Conservation (phyloP, 2,329 filamentous ascomycete species). For the Capronia americana region DNA sequence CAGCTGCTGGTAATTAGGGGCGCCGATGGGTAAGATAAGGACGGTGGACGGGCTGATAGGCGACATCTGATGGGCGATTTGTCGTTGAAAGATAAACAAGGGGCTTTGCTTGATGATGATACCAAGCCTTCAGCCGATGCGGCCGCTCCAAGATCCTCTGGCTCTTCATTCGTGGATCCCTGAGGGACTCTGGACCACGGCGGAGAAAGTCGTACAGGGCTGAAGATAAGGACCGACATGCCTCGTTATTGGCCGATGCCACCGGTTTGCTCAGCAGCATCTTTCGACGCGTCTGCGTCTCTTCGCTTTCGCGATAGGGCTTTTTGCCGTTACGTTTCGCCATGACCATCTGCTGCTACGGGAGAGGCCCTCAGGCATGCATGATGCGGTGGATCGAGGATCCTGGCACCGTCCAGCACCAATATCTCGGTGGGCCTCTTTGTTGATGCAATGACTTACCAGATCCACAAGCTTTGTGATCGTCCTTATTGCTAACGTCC, state of each 20-base stretch:
- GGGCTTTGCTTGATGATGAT: background rate
- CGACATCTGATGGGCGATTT: background rate
- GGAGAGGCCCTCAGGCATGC: background rate
- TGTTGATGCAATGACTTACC: background rate
- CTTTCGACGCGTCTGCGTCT: background rate
- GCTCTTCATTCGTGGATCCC: background rate
- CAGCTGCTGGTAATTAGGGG: background rate
- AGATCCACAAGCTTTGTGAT: background rate
- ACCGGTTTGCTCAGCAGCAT: background rate
- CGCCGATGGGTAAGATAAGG: background rate
- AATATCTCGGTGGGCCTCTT: background rate
- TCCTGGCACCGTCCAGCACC: background rate
- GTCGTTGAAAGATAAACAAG: background rate
- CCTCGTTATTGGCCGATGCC: conserved; percentile 1
- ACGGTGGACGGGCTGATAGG: background rate
- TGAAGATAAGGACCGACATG: conserved; percentile 8
- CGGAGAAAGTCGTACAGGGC: conserved; percentile 1
- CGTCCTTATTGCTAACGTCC: background rate
- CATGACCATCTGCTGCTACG: conserved; percentile 2
- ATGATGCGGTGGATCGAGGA: background rate
- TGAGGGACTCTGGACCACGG: background rate
- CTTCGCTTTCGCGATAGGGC: background rate
- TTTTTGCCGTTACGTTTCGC: conserved; percentile 12
- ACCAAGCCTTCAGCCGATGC: background rate
- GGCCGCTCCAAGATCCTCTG: background rate